These are phyloP conservation scores for Alternaria arborescens DNA, from an alignment of 2,329 filamentous ascomycete genomes.

Conservation along the genomic window DNA sequence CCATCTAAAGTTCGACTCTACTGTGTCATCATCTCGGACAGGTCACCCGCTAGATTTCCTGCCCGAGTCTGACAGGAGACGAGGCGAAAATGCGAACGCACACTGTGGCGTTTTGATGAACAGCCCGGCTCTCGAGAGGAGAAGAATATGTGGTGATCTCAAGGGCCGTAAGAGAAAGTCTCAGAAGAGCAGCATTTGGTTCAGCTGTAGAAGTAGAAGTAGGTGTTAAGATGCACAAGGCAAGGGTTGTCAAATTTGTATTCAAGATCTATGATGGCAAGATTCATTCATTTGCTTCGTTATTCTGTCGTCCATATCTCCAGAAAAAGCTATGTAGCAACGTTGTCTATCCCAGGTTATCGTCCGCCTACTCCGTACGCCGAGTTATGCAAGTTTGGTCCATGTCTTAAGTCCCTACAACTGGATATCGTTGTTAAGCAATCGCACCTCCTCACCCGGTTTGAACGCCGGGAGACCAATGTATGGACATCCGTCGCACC, in stretches of 20 bases:
- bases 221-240: slow-evolving; percentile 24
- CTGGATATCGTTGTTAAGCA: slow-evolving; percentile 87
- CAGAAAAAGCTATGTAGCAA: background rate
- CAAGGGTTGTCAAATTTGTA: slow-evolving; percentile 31
- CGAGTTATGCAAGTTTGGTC: background rate
- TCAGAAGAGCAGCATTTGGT: slow-evolving; percentile 18
- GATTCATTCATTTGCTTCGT: background rate
- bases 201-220: slow-evolving; percentile 17
- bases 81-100: slow-evolving; percentile 3
- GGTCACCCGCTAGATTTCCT: background rate
- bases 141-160: slow-evolving; percentile 7
- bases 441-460: slow-evolving; percentile 89
- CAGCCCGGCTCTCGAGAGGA: slow-evolving; percentile 4
- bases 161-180: background rate
- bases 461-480: slow-evolving; percentile 96
- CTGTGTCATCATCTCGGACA: background rate
- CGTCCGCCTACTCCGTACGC: slow-evolving; percentile 7
- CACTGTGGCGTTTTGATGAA: background rate
- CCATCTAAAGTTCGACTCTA: background rate
- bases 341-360: slow-evolving; percentile 4
- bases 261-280: slow-evolving; percentile 6
- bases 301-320: background rate
- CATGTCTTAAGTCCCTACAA: slow-evolving; percentile 58
- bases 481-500: slow-evolving; percentile 76
- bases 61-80: background rate